phyloP scores from a whole-genome alignment of 192 early-diverging fungal species.

The Chytriomyces sp. region DNA sequence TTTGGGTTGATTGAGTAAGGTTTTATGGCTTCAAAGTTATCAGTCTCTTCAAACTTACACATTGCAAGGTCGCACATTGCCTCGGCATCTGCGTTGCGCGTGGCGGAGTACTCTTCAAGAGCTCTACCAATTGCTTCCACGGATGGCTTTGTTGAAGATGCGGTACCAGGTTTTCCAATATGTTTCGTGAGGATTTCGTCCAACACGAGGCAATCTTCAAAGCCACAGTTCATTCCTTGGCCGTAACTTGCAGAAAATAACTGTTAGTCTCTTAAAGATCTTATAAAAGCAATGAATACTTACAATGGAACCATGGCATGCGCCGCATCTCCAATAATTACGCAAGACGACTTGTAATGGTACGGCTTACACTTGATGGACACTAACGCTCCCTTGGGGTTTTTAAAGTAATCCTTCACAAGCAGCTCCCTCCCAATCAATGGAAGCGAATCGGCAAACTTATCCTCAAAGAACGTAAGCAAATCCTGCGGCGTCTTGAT shows the following conservation, averaged over 20 bases:
- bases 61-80: slow-evolving; percentile 93
- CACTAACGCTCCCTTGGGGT: slow-evolving; percentile 77
- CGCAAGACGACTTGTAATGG: slow-evolving; percentile 73
- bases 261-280: no score
- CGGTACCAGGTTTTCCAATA: slow-evolving; percentile 28
- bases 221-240: slow-evolving; percentile 97
- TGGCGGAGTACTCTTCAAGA: slow-evolving; percentile 73
- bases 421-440: slow-evolving; percentile 67
- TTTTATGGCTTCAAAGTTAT: not conserved
- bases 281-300: no score
- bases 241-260: slow-evolving; percentile 61
- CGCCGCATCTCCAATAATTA: slow-evolving; percentile 95
- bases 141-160: slow-evolving; percentile 33
- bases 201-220: slow-evolving; percentile 85
- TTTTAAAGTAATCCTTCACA: slow-evolving; percentile 77
- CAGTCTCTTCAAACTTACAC: not conserved
- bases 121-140: slow-evolving; percentile 57
- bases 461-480: slow-evolving; percentile 31
- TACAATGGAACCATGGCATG: slow-evolving; percentile 97
- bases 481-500: slow-evolving; percentile 23
- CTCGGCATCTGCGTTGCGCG: slow-evolving; percentile 74
- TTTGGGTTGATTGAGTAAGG: not conserved
- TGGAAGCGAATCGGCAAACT: slow-evolving; percentile 75
- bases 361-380: slow-evolving; percentile 87
- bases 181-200: slow-evolving; percentile 56